A percentile compares a stretch with the other conserved stretches of the same genome.
These are phyloP conservation scores for Nicotiana sylvestris DNA, from an alignment of 257 asterid species.

Conservation along the genomic window DNA sequence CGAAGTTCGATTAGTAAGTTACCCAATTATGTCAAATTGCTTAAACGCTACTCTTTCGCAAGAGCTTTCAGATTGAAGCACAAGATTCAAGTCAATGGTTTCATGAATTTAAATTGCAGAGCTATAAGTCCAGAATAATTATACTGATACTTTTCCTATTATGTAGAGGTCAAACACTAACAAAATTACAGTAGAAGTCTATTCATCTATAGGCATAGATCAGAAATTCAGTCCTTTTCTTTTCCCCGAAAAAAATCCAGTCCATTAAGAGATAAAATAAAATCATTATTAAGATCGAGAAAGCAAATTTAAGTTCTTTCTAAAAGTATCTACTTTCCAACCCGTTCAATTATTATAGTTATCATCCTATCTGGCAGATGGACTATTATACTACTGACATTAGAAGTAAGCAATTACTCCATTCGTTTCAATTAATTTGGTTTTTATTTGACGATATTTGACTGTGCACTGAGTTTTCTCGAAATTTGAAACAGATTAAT, in stretches of 20 bases:
- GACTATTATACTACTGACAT: neutral
- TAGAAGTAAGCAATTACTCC: neutral
- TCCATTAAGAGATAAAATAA: neutral
- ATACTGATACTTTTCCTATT: neutral
- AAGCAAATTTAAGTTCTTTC: neutral
- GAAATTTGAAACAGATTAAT: no score
- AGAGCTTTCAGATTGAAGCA: neutral
- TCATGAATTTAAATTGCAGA: neutral
- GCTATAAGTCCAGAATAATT: neutral
- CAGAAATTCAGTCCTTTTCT: neutral
- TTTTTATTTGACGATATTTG: neutral
- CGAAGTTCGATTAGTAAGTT: neutral
- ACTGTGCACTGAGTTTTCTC: neutral
- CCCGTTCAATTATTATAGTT: neutral
- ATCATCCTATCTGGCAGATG: neutral
- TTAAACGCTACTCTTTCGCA: neutral
- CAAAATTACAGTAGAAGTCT: neutral
- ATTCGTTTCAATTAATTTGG: neutral
- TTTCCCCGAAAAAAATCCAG: neutral
- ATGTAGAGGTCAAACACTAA: neutral
- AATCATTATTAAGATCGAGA: neutral
- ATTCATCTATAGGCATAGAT: neutral
- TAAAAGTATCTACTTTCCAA: neutral
- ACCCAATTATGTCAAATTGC: neutral
- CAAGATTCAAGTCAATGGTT: neutral